Conservation (phyloP, 2,329 filamentous ascomycete species). For the Geosmithia flava region DNA sequence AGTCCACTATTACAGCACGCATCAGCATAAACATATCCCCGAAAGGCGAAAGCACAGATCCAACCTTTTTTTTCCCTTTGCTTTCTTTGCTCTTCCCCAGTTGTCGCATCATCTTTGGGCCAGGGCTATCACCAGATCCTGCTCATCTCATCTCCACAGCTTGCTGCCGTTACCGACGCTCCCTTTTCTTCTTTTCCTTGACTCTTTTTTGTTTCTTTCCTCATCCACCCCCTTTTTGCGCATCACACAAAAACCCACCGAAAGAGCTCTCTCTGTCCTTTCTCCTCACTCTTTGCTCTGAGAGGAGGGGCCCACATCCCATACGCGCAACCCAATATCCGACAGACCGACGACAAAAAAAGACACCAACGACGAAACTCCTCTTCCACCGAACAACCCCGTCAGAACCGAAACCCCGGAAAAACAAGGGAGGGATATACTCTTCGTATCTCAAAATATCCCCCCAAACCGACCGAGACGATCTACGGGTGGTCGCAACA, state of each 20-base stretch:
- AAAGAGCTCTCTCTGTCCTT: too few relatives aligned
- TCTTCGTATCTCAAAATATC: neutral
- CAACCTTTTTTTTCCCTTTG: neutral
- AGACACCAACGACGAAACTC: neutral
- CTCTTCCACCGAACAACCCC: neutral
- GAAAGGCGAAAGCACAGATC: neutral
- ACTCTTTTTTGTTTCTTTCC: too few relatives aligned
- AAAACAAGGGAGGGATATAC: too few relatives aligned
- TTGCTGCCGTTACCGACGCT: too few relatives aligned
- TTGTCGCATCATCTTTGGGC: neutral
- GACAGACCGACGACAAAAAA: neutral
- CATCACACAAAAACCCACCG: too few relatives aligned
- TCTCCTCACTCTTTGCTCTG: too few relatives aligned
- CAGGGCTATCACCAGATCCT: neutral
- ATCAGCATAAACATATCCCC: neutral
- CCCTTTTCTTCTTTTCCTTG: too few relatives aligned
- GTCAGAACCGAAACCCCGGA: neutral
- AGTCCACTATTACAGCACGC: too few relatives aligned
- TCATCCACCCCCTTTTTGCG: too few relatives aligned
- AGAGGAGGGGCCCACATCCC: too few relatives aligned
- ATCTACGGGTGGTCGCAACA: slow-evolving; percentile 17
- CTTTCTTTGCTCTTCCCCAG: neutral
- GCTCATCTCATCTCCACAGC: too few relatives aligned
- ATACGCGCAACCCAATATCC: too few relatives aligned
- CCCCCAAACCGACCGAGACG: slow-evolving; percentile 4